Percentiles rank a stretch among this genome's conserved stretches.
These are phyloP conservation scores for Eragrostis tef DNA, from an alignment of 202 grass and related monocot genomes.

Conservation along the genomic window DNA sequence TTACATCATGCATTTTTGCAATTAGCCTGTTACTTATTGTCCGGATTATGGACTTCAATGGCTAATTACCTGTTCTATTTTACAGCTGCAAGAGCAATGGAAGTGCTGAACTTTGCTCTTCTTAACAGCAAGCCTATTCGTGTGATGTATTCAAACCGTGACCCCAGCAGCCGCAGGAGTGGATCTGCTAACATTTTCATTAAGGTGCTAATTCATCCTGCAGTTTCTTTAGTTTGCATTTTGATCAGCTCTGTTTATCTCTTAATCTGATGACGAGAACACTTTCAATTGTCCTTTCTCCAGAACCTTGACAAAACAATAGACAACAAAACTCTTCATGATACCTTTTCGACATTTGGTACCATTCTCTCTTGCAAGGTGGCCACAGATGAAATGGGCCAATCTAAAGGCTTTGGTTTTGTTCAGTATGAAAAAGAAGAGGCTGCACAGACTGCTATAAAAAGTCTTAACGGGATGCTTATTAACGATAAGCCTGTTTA, in stretches of 20 bases:
- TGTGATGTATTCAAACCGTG: conserved; percentile 90
- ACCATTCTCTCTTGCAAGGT: conserved; percentile 81
- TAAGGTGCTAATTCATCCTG: conserved; percentile 56
- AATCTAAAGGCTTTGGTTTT: conserved; percentile 93
- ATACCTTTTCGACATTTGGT: conserved; percentile 78
- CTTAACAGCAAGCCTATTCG: conserved; percentile 73
- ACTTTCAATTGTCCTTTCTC: conserved; percentile 45
- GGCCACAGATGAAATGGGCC: conserved; percentile 65
- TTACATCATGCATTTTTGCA: neutral
- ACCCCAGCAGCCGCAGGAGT: conserved; percentile 78
- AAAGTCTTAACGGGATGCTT: conserved; percentile 82
- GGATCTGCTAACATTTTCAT: conserved; percentile 91
- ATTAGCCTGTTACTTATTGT: conserved; percentile 2
- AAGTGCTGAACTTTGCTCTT: conserved; percentile 71
- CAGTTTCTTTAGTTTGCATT: conserved; percentile 39
- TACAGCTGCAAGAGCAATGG: conserved; percentile 79
- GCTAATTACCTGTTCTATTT: conserved; percentile 38
- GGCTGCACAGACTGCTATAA: conserved; percentile 67
- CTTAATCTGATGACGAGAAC: conserved; percentile 7
- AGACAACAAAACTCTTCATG: conserved; percentile 78
- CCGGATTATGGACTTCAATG: neutral
- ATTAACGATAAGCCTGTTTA: conserved; percentile 87
- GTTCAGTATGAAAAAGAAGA: conserved; percentile 90
- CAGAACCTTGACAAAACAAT: conserved; percentile 94
- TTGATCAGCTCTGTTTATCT: neutral